Conservation (phyloP, 192 early-diverging fungal genomes). For the Backusella westeae region DNA sequence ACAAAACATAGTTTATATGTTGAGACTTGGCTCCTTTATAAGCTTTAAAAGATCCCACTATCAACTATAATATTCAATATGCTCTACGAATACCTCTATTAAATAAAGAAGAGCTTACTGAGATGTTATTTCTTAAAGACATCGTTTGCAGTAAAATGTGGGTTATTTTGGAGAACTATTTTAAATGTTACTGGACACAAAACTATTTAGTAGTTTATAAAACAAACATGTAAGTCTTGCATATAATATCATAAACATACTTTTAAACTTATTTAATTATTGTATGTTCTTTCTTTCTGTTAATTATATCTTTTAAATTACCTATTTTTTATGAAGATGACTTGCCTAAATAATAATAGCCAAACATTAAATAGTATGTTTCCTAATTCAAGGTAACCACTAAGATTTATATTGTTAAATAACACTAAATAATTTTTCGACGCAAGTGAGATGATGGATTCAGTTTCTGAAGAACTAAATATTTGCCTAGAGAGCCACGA, state of each 20-base stretch:
- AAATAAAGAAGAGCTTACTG: not conserved
- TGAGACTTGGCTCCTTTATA: not conserved
- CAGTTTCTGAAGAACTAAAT: not conserved
- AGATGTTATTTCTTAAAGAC: not conserved
- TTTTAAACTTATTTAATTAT: not conserved
- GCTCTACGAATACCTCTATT: not conserved
- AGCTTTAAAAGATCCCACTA: not conserved
- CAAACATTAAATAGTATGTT: not conserved
- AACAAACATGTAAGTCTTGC: not conserved
- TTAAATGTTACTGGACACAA: not conserved
- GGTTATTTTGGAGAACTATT: not conserved
- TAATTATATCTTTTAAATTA: no score
- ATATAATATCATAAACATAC: not conserved
- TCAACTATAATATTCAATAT: not conserved
- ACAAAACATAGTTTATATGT: not conserved
- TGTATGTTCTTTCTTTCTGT: not conserved
- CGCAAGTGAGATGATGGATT: not conserved
- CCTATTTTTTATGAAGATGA: not conserved
- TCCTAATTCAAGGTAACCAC: not conserved
- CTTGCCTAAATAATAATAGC: not conserved
- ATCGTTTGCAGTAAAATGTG: not conserved
- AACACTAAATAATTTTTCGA: not conserved
- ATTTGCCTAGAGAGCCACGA: not conserved
- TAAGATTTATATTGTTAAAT: not conserved
- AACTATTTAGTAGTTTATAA: not conserved